Base-by-base conservation (phyloP, 164 flowering plant genomes). In the Umbilicus rupestris region DNA sequence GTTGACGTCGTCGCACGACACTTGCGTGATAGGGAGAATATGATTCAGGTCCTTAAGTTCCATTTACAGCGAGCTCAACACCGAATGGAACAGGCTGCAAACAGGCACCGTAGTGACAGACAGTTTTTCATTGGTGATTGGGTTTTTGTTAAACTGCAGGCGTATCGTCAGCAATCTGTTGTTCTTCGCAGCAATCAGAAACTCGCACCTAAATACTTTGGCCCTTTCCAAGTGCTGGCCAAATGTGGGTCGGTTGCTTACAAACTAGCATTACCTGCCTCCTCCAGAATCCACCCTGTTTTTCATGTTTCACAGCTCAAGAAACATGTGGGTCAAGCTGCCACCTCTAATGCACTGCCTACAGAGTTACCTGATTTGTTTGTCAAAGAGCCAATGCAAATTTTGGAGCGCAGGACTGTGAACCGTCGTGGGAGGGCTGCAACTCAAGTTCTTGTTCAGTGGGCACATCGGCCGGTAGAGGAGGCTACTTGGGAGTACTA, bases 71-170 rank as follows among this genome's bases (percentile, higher is more conserved):
- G 7, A 1, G 44, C 69, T 9, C 39, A 41, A 3, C 8, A 50
- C 11, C 26, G 45, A 1, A 49, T 49, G 57, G 22, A 49, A 22
- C 57, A 49, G 57, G 5, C 5, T 19, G 57, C 57, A 5, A 49
- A 49, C 57, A 49, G 10, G 10, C 57, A 22, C n/a, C 9, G 63
- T 4, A 8, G 9, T 1, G 3, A 20, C 55, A 47, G 55, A 47
- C 19, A 20, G 10, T 20, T 47, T 5, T 7, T 37, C 2, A 50
- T 58, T 3, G 24, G 35, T 7, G 64, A 58, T 1, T 12, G 0
- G 22, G 64, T 66, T 17, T 66, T 6, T 66, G 16, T 66, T 5
- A 35, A 26, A 14, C 16, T 68, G 15, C 70, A 60, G 12, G 59
- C 42, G 3, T 62, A 62, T 16, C n/a, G 49, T 0, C 59, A 62